Evolutionary conservation across 2,329 filamentous ascomycete species (phyloP), one percentile per base, ranked within the genome.

Genomic region (Teratosphaeria viscida): DNA sequence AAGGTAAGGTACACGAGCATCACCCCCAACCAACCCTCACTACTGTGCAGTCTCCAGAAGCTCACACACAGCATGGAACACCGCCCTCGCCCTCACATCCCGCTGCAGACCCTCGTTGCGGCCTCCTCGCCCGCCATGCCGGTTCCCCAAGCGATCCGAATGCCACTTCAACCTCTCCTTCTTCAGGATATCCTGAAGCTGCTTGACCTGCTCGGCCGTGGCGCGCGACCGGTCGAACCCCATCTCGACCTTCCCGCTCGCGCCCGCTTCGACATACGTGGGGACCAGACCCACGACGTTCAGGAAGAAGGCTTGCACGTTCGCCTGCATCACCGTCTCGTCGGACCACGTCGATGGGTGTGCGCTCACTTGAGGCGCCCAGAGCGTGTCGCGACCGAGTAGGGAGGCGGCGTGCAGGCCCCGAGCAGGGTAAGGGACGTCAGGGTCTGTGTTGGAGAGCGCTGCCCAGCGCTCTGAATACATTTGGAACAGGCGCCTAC

Each of bases 111-210:
- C 62, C 54, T 66, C 63, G 61, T 71, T 71, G 32, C 58, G 16
- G 47, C 60, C 54, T 43, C 32, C 4, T 43, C 57, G 8, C 32
- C 63, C 67, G 3, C 63, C 64, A 54, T 69, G 70, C 56, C 69
- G 62, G 54, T 67, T 63, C 2, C 69, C 70, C 52, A 71, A 54
- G 5, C 68, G 62, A 63, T 72, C 70, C 7, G 63, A 66, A 65
- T 72, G 70, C 70, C 70, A 72, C 23, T 69, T 56, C 32, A 61
- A 63, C 65, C 69, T 71, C 59, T 72, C 70, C 58, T 67, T 69
- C 65, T 72, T 72, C 62, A 72, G 55, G 10, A 70, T 55, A 39
- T 66, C 65, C 26, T 65, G 55, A 19, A 72, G 54, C n/a, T 61
- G 59, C 35, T 67, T 65, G 19, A 70, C 39, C 52, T 70, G 65